Evolutionary conservation across 106 monocot species (phyloP).

Genomic region (Allium sativum): DNA sequence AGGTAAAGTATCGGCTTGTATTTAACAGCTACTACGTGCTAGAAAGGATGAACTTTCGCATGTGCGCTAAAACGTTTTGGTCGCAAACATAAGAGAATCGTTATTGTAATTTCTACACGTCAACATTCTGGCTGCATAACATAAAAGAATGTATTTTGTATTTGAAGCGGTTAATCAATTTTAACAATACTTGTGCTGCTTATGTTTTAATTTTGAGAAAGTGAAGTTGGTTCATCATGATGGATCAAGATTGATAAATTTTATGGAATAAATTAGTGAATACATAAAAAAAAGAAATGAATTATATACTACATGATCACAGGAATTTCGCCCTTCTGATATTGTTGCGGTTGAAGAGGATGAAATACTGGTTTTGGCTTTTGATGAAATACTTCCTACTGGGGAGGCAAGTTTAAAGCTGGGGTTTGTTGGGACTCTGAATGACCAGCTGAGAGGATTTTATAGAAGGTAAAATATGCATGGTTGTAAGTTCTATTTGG

Average conservation of each 20-base stretch:
- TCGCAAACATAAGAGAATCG: no score
- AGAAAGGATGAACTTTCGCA: no score
- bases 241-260: no score
- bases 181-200: no score
- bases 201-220: background rate
- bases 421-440: conserved; percentile 54
- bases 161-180: no score
- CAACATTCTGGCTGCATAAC: no score
- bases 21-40: background rate
- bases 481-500: no score
- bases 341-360: conserved; percentile 43
- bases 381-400: conserved; percentile 41
- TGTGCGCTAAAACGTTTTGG: no score
- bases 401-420: conserved; percentile 49
- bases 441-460: conserved; percentile 92
- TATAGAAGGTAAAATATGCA: conserved; percentile 52
- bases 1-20: conserved; percentile 1
- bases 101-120: no score
- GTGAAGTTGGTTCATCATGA: background rate
- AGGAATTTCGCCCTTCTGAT: conserved; percentile 48
- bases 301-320: background rate
- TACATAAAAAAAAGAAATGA: background rate
- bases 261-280: background rate
- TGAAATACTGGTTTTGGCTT: conserved; percentile 71
- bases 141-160: no score